Evolutionary conservation across 2,329 filamentous ascomycete species (phyloP).

Genomic region (Fonsecaea monophora): DNA sequence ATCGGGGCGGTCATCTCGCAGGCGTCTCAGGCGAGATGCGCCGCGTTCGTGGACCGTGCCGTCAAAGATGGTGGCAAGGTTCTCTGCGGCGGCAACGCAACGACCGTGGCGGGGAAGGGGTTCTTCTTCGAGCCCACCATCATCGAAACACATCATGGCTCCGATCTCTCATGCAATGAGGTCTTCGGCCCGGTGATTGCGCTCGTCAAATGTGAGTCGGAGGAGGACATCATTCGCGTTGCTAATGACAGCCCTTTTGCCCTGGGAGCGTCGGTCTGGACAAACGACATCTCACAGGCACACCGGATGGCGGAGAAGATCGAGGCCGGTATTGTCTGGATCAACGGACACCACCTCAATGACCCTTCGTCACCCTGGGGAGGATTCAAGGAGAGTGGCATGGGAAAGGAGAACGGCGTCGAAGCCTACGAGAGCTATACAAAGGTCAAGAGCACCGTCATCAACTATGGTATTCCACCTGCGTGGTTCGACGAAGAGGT

Average conservation of each 20-base stretch:
- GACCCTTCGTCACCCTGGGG: constrained; percentile 76
- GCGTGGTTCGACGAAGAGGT: constrained; percentile 72
- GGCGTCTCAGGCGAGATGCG: constrained; percentile 51
- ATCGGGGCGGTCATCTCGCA: constrained; percentile 70
- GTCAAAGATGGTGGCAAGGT: constrained; percentile 51
- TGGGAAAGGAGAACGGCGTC: constrained; percentile 75
- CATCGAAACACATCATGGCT: constrained; percentile 45
- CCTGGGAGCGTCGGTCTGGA: constrained; percentile 60
- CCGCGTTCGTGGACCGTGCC: constrained; percentile 47
- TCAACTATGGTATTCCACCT: constrained; percentile 70
- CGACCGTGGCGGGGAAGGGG: constrained; percentile 61
- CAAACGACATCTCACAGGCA: constrained; percentile 57
- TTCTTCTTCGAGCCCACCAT: constrained; percentile 59
- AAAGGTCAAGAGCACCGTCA: constrained; percentile 68
- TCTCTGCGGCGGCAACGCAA: constrained; percentile 57
- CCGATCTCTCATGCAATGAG: constrained; percentile 48
- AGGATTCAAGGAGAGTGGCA: constrained; percentile 68
- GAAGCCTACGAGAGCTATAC: constrained; percentile 64
- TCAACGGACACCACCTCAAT: constrained; percentile 70
- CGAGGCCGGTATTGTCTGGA: constrained; percentile 57
- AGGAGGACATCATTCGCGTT: constrained; percentile 55
- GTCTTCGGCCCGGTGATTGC: constrained; percentile 62
- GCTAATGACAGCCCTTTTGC: constrained; percentile 61
- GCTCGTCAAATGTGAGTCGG: constrained; percentile 55
- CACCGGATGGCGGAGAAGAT: constrained; percentile 56